Evolutionary conservation across 2,329 filamentous ascomycete species (phyloP).

Genomic region (Scopulariopsis brevicaulis): DNA sequence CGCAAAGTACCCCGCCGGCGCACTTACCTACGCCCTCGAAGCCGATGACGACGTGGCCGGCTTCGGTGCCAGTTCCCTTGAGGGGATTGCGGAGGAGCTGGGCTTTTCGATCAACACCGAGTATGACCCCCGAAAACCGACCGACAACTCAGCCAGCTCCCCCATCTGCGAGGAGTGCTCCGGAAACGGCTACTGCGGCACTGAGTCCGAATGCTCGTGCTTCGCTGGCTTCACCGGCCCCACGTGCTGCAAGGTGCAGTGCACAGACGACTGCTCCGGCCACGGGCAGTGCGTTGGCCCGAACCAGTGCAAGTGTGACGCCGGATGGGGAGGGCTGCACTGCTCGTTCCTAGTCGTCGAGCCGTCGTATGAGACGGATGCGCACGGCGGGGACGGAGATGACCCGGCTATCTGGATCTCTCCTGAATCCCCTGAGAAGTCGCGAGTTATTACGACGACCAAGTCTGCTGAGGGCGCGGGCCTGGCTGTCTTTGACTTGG

Average conservation of each 20-base stretch:
- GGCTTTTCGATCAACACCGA: constrained; percentile 21
- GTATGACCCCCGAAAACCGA: constrained; percentile 21
- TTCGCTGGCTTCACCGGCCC: constrained; percentile 28
- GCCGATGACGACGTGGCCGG: constrained; percentile 21
- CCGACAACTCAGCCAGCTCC: constrained; percentile 11
- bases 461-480: constrained; percentile 37
- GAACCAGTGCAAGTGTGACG: constrained; percentile 26
- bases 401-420: constrained; percentile 38
- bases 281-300: constrained; percentile 28
- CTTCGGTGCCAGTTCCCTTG: constrained; percentile 26
- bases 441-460: constrained; percentile 38
- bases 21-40: constrained; percentile 27
- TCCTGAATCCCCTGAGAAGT: constrained; percentile 23
- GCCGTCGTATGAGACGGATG: constrained; percentile 41
- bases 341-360: constrained; percentile 31
- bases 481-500: constrained; percentile 34
- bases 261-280: constrained; percentile 26
- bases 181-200: constrained; percentile 23
- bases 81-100: constrained; percentile 18
- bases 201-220: constrained; percentile 22
- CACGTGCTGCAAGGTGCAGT: constrained; percentile 22
- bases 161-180: constrained; percentile 21
- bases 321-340: constrained; percentile 30
- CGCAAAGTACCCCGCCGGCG: constrained; percentile 22
- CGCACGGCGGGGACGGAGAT: constrained; percentile 36